These are phyloP conservation scores for Prunus fruticosa DNA, from an alignment of 306 rosid genomes.

Conservation along the genomic window DNA sequence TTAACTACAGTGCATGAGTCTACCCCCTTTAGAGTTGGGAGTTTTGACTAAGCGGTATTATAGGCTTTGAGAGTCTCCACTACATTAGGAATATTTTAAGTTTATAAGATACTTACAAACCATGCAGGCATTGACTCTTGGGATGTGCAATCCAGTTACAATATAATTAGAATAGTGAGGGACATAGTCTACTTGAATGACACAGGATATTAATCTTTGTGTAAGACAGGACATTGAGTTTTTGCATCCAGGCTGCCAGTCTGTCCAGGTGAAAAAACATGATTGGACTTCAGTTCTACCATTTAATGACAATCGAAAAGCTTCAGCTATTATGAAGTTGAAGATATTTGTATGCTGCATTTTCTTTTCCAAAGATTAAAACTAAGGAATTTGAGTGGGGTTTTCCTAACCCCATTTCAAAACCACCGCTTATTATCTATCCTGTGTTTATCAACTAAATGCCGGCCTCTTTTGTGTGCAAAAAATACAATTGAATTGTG, in stretches of 20 bases:
- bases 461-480: not conserved
- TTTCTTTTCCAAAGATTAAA: not conserved
- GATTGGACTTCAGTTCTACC: not conserved
- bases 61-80: not conserved
- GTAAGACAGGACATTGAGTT: not conserved
- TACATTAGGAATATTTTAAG: not conserved
- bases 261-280: not conserved
- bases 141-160: not conserved
- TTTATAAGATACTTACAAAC: not conserved
- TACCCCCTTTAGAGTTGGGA: too few relatives aligned
- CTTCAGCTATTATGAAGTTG: not conserved
- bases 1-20: not conserved
- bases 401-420: not conserved
- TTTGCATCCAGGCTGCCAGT: not conserved
- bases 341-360: not conserved
- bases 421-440: not conserved
- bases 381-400: not conserved
- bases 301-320: not conserved
- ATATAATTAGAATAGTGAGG: not conserved
- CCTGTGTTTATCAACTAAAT: slow-evolving; percentile 1
- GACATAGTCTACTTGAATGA: not conserved
- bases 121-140: not conserved
- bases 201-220: not conserved
- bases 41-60: not conserved
- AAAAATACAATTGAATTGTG: not conserved